phyloP scores from a whole-genome alignment of 495 filamentous ascomycete genomes.

The Filosporella fistucella region DNA sequence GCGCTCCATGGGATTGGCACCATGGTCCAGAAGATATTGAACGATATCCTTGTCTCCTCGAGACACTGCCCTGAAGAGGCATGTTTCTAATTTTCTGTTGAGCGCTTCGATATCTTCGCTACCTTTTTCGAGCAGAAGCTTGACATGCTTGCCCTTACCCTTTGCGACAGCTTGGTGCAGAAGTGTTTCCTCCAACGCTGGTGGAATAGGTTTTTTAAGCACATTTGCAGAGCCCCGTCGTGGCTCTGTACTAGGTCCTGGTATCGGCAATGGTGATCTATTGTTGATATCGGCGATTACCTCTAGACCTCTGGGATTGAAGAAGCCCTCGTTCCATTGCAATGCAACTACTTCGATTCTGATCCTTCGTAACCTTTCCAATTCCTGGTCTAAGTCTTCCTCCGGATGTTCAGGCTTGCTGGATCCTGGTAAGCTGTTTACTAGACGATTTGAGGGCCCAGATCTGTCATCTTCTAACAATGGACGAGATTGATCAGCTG shows the following conservation, averaged over 20 bases:
- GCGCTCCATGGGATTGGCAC: too few relatives aligned
- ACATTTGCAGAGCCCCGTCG: slow-evolving; percentile 1
- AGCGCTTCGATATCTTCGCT: slow-evolving; percentile 1
- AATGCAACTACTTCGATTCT: too few relatives aligned
- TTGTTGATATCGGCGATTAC: slow-evolving; percentile 1
- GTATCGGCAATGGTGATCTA: background rate
- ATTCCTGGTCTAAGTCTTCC: too few relatives aligned
- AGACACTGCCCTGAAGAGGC: slow-evolving; percentile 2
- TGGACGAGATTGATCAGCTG: too few relatives aligned
- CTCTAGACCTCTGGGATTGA: too few relatives aligned
- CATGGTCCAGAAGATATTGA: too few relatives aligned
- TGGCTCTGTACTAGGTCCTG: background rate
- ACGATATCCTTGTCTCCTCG: slow-evolving; percentile 7
- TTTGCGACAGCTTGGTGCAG: slow-evolving; percentile 7
- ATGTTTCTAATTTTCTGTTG: slow-evolving; percentile 1
- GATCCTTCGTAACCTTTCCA: too few relatives aligned
- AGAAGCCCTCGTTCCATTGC: too few relatives aligned
- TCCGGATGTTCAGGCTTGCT: too few relatives aligned
- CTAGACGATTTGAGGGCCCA: too few relatives aligned
- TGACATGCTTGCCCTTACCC: slow-evolving; percentile 6
- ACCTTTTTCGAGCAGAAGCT: background rate
- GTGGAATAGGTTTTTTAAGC: slow-evolving; percentile 1
- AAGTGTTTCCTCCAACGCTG: background rate
- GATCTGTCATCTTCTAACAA: too few relatives aligned
- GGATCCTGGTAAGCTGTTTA: too few relatives aligned